Percentiles rank a stretch among this genome's conserved stretches.
Conservation (phyloP, 2,329 filamentous ascomycete species). For the Byssochlamys sp. region DNA sequence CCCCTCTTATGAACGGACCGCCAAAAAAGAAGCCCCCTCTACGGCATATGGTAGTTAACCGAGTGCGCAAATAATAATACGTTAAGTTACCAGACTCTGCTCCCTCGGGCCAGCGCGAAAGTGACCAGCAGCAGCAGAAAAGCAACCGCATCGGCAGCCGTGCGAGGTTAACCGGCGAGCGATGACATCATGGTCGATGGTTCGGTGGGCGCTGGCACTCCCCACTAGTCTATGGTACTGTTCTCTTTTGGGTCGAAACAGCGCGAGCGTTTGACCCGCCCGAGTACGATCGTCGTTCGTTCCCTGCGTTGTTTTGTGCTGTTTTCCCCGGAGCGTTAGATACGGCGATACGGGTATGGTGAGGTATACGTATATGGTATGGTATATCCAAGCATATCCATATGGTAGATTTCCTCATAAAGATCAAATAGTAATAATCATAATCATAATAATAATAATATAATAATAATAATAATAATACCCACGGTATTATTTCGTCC, state of each 20-base stretch:
- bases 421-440: too few species aligned
- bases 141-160: not conserved
- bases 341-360: too few species aligned
- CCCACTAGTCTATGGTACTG: not conserved
- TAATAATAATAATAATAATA: too few species aligned
- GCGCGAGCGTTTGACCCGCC: conserved; percentile 19
- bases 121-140: not conserved
- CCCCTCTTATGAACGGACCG: not conserved
- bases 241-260: conserved; percentile 11
- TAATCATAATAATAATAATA: too few species aligned
- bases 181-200: conserved; percentile 19
- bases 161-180: conserved; percentile 5
- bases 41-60: not conserved
- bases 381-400: too few species aligned
- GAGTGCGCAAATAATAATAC: too few species aligned
- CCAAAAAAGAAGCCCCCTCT: not conserved
- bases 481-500: too few species aligned
- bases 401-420: too few species aligned
- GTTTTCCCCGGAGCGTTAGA: not conserved
- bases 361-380: too few species aligned
- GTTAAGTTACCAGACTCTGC: not conserved
- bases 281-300: conserved; percentile 13
- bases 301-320: too few species aligned
- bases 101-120: not conserved
- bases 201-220: not conserved